Base-by-base conservation (phyloP, 129 eudicot genomes). In the Mikania micrantha region DNA sequence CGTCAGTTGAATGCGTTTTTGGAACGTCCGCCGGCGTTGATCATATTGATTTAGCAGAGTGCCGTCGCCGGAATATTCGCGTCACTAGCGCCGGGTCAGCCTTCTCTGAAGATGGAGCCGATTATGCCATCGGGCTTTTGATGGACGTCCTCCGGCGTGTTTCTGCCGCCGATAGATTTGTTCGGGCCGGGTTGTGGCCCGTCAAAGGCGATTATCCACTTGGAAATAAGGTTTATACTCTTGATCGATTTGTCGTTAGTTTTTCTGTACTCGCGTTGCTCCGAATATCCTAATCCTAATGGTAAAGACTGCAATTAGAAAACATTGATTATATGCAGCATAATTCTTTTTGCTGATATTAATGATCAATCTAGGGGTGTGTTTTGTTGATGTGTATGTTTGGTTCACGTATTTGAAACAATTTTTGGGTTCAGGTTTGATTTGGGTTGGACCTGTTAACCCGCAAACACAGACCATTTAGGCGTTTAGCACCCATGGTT, bases 51-150 rank as follows among this genome's bases (percentile, higher is more conserved):
- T 60, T 85, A 34, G 52, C 76, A 32, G 90, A 79, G 77, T 89
- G 96, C 61, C 75, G 86, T 17, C 84, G 90, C 72, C 85, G 90
- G 0, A 82, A 85, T 25, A 79, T 89, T 16, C 65, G 63, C 9
- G 93, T 88, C 47, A 63, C 90, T 9, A 77, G 74, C 74, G 76
- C 86, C 68, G 92, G 90, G 1, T 82, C 80, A 12, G 85, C 88
- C 19, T 89, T 85, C 63, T 83, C 94, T 3, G 94, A 81, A 48
- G 88, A 89, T 66, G 80, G 59, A 0, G 94, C 96, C 20, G 96
- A 89, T 45, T 85, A 78, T 64, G 96, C 87, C 3, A 66, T 89
- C 5, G 86, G 78, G 5, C 61, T 85, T 6, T 38, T 89, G 62
- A 19, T 89, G 7, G 90, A 88, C 21, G 93, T 88, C 4, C 66